Percentiles rank a stretch among this genome's conserved stretches.
These are phyloP conservation scores for Hypoxylon perforatum DNA, from an alignment of 495 filamentous ascomycete genomes.

Conservation along the genomic window DNA sequence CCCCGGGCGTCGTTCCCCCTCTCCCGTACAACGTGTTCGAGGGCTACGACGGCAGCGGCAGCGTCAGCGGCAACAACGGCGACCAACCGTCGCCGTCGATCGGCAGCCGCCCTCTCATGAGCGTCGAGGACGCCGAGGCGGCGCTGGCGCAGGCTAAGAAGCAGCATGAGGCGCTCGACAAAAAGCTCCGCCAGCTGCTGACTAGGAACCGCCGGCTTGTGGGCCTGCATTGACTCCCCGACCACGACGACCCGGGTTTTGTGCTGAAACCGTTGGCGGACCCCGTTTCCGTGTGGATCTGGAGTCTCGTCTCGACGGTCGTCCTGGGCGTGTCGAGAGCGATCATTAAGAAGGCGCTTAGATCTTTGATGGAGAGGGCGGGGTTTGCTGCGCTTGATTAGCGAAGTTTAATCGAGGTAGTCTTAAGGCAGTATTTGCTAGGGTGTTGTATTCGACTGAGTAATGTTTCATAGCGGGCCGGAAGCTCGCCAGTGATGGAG, in stretches of 20 bases:
- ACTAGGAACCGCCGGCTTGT: slow-evolving; percentile 66
- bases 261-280: neutral
- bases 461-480: too few species aligned
- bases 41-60: slow-evolving; percentile 32
- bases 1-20: too few species aligned
- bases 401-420: neutral
- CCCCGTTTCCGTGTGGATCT: slow-evolving; percentile 28
- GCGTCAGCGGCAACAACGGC: slow-evolving; percentile 38
- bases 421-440: neutral
- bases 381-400: neutral
- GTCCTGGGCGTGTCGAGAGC: slow-evolving; percentile 3
- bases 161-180: slow-evolving; percentile 76
- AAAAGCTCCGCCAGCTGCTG: slow-evolving; percentile 68
- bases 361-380: neutral
- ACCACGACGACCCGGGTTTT: neutral
- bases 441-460: too few species aligned
- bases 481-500: too few species aligned
- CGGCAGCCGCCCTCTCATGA: slow-evolving; percentile 61
- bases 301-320: slow-evolving; percentile 1
- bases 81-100: slow-evolving; percentile 48
- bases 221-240: slow-evolving; percentile 49
- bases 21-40: slow-evolving; percentile 17
- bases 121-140: slow-evolving; percentile 70
- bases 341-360: neutral
- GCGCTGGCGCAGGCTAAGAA: slow-evolving; percentile 67